phyloP scores from a whole-genome alignment of 192 early-diverging fungal genomes.

The Rhizophagus sp. region DNA sequence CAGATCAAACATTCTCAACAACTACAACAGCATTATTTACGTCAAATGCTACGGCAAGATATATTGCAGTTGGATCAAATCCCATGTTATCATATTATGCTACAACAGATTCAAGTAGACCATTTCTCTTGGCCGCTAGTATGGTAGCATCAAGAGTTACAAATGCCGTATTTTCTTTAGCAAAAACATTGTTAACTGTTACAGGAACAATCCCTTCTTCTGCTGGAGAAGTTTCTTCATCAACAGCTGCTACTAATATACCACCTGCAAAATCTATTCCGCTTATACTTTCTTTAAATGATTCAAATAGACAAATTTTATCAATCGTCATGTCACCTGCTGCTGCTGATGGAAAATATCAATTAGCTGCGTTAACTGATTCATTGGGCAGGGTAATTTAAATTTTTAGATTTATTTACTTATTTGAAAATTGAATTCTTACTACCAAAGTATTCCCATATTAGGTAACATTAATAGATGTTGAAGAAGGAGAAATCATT shows the following conservation, averaged over 20 bases:
- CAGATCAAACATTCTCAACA: conserved; percentile 39
- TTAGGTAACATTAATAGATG: conserved; percentile 54
- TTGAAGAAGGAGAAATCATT: conserved; percentile 63
- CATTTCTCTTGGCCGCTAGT: conserved; percentile 52
- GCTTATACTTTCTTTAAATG: conserved; percentile 50
- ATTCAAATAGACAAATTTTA: conserved; percentile 54
- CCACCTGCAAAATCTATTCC: conserved; percentile 58
- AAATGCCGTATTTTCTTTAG: conserved; percentile 67
- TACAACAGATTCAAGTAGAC: conserved; percentile 48
- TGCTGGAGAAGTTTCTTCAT: neutral
- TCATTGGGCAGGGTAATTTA: conserved; percentile 59
- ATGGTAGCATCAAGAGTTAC: conserved; percentile 52
- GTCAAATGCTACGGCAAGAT: conserved; percentile 51
- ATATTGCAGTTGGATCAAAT: conserved; percentile 55
- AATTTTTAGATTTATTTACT: neutral
- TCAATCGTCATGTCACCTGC: conserved; percentile 53
- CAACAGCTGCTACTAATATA: conserved; percentile 41
- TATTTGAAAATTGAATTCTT: neutral
- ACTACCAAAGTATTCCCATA: neutral
- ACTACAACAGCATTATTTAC: conserved; percentile 41
- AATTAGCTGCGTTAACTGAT: conserved; percentile 64
- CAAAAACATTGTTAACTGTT: conserved; percentile 65
- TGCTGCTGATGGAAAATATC: conserved; percentile 39
- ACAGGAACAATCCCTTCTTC: conserved; percentile 26
- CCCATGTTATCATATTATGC: conserved; percentile 60